Conservation (phyloP, 2,329 filamentous ascomycete species). For the Endothia cerciana region DNA sequence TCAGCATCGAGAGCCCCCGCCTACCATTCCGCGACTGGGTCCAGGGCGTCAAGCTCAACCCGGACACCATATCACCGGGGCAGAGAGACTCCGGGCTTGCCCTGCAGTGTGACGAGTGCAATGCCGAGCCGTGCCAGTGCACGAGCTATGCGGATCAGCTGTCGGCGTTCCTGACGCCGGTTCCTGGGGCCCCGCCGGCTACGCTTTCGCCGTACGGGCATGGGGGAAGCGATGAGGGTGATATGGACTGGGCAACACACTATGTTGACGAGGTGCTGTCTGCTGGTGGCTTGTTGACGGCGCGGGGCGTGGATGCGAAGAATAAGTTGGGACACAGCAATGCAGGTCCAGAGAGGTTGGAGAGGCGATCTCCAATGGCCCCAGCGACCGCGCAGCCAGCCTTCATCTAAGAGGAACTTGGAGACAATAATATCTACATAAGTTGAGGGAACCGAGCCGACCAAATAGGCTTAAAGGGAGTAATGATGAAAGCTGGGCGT, state of each 20-base stretch:
- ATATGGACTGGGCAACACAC: slow-evolving; percentile 21
- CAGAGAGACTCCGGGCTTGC: slow-evolving; percentile 28
- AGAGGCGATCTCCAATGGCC: neutral
- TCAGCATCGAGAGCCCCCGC: slow-evolving; percentile 28
- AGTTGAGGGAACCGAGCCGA: neutral
- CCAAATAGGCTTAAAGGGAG: too few species aligned
- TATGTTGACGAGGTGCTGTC: slow-evolving; percentile 6
- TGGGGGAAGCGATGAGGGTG: slow-evolving; percentile 10
- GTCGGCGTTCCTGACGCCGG: slow-evolving; percentile 28
- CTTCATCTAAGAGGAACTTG: neutral
- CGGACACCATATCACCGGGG: neutral
- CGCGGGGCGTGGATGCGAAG: slow-evolving; percentile 11
- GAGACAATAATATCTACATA: neutral
- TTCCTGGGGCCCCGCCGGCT: neutral
- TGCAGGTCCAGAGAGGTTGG: neutral
- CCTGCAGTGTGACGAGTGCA: slow-evolving; percentile 25
- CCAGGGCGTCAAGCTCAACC: slow-evolving; percentile 24
- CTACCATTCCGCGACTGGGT: slow-evolving; percentile 29
- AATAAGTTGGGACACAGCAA: neutral
- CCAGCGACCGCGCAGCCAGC: neutral
- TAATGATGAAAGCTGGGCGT: too few species aligned
- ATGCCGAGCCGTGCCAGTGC: slow-evolving; percentile 24
- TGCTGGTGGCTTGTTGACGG: neutral
- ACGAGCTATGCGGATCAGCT: slow-evolving; percentile 27
- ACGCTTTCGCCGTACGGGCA: slow-evolving; percentile 3